These are phyloP conservation scores for Wickerhamomyces alni DNA, from an alignment of 805 yeast genomes.

Conservation along the genomic window DNA sequence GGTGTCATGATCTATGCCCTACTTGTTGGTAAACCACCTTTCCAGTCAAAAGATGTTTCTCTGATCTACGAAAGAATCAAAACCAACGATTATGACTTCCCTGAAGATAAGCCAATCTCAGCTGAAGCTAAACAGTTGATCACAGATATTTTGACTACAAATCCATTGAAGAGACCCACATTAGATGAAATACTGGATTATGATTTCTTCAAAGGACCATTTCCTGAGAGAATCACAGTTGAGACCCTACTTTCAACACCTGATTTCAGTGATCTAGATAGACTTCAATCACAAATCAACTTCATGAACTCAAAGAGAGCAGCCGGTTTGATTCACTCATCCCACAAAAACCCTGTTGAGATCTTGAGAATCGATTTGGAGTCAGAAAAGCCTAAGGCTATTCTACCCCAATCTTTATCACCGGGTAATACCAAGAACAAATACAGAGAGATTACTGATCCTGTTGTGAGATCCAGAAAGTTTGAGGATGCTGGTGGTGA, in stretches of 20 bases:
- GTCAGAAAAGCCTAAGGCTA: conserved; percentile 58
- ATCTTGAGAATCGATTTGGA: conserved; percentile 63
- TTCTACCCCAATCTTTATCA: conserved; percentile 84
- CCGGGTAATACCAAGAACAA: conserved; percentile 89
- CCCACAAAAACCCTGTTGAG: conserved; percentile 59
- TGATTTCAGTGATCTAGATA: conserved; percentile 45
- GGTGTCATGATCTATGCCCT: conserved; percentile 96
- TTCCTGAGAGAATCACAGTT: conserved; percentile 66
- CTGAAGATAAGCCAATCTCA: conserved; percentile 59
- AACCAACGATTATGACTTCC: conserved; percentile 73
- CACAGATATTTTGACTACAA: conserved; percentile 62
- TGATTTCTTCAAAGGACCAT: conserved; percentile 82
- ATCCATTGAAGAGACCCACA: conserved; percentile 78
- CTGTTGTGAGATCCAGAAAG: conserved; percentile 18
- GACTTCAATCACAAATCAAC: conserved; percentile 59
- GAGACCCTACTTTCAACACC: conserved; percentile 62
- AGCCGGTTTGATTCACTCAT: conserved; percentile 50
- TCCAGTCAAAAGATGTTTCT: conserved; percentile 92
- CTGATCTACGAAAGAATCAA: conserved; percentile 90
- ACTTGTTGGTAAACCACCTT: conserved; percentile 92
- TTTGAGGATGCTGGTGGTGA: conserved; percentile 31
- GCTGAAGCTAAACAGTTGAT: conserved; percentile 70
- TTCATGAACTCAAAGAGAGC: conserved; percentile 58
- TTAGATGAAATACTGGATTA: conserved; percentile 73
- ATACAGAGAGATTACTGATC: conserved; percentile 54